These are phyloP conservation scores for Agarophyton chilense DNA, from an alignment of 23 red algal genomes.

Conservation along the genomic window DNA sequence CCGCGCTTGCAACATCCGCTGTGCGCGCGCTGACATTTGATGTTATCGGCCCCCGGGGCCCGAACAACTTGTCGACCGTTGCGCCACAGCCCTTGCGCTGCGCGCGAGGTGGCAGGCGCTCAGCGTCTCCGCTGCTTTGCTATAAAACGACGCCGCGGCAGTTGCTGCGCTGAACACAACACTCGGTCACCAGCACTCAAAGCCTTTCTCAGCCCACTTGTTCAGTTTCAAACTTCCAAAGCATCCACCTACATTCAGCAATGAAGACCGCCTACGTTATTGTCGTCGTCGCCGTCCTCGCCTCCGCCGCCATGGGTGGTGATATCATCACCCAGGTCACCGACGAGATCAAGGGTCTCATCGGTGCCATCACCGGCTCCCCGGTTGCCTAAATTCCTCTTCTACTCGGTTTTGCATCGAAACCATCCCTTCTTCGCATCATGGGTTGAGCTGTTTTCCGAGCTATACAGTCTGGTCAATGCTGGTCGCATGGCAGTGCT, in stretches of 20 bases:
- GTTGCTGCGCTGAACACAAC: neutral
- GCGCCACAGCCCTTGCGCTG: too few species aligned
- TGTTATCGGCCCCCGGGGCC: too few species aligned
- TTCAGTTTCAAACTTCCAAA: neutral
- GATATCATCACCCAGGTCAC: neutral
- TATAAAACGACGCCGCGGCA: neutral
- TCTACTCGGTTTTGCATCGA: neutral
- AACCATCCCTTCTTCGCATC: neutral
- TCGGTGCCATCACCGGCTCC: neutral
- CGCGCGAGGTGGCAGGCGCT: neutral
- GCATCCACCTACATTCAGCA: neutral
- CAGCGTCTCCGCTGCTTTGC: neutral
- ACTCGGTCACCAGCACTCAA: conserved; percentile 22
- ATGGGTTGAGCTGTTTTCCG: neutral
- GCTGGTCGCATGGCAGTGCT: too few species aligned
- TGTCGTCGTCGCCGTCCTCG: conserved; percentile 1
- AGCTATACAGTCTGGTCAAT: neutral
- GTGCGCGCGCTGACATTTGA: too few species aligned
- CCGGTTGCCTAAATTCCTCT: neutral
- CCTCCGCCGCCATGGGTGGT: neutral
- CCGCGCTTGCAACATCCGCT: too few species aligned
- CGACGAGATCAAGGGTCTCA: neutral
- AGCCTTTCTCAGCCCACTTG: neutral
- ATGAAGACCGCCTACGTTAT: conserved; percentile 30
- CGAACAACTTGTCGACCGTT: too few species aligned